Evolutionary conservation across 345 rosid genomes (phyloP), one percentile per base, ranked within the genome.

Genomic region (Salix arbutifolia): DNA sequence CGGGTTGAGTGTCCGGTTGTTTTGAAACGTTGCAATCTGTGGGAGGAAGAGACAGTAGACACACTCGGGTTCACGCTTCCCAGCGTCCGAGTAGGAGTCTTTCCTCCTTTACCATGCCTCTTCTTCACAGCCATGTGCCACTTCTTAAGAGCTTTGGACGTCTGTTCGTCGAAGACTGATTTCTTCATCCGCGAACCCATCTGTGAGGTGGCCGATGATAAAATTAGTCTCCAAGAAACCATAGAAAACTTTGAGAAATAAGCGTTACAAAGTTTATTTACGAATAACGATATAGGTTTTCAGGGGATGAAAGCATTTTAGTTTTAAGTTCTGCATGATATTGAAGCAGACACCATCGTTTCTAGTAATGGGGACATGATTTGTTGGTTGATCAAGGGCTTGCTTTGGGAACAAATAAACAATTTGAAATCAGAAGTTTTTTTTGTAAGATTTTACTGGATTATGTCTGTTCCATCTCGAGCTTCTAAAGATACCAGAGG

Each of bases 171-270:
- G 46, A 96, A 96, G 71, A 96, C 88, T 3, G 98, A 88, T 82
- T 73, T 93, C 85, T 96, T 96, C 99, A 94, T 92, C 60, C 76
- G 72, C 0, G 97, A 84, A 74, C 99, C 99, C 99, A 96, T 96
- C 98, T 96, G 85, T 73, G 50, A 62, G 60, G 60, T 8, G 17
- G 65, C 65, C 81, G 18, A 5, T 56, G 8, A 61, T 14, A 5
- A 33, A 4, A 26, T 28, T 6, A 6, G 52, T 65, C 40, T 65
- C 25, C 37, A 40, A 17, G 30, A 16, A 28, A 33, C 26, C 33
- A 11, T 19, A 25, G 58, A 6, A 46, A 76, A 17, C 19, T 1
- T 14, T 9, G 61, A 26, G 70, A 17, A 67, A 46, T 9, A 16
- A 69, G 52, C 37, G 37, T 35, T 35, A 5, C 37, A 35, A 35